phyloP scores from a whole-genome alignment of 2,329 filamentous ascomycete genomes.

The Talaromyces sp. region DNA sequence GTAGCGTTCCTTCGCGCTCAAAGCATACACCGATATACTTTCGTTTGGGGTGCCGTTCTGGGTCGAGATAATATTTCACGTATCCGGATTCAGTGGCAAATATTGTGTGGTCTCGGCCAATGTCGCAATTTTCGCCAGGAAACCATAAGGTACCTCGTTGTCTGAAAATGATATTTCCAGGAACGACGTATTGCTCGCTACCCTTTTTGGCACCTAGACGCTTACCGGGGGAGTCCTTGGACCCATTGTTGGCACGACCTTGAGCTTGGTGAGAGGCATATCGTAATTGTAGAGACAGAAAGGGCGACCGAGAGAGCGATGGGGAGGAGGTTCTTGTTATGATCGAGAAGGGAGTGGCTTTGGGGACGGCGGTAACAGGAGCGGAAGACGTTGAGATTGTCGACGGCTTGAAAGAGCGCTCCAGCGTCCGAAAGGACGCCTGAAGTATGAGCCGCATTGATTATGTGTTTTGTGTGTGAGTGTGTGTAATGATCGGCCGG shows the following conservation, averaged over 20 bases:
- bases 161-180: constrained; percentile 96
- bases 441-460: constrained; percentile 38
- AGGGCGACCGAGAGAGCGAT: constrained; percentile 26
- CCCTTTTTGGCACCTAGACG: constrained; percentile 92
- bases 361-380: constrained; percentile 7
- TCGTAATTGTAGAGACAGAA: constrained; percentile 47
- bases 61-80: constrained; percentile 95
- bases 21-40: constrained; percentile 95
- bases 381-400: constrained; percentile 25
- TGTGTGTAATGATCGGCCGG: background rate
- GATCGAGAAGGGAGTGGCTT: constrained; percentile 19
- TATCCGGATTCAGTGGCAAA: constrained; percentile 81
- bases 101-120: constrained; percentile 95
- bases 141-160: constrained; percentile 94
- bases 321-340: constrained; percentile 15
- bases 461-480: background rate
- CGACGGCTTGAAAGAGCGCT: constrained; percentile 29
- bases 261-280: constrained; percentile 62
- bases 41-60: constrained; percentile 71
- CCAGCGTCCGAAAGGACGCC: constrained; percentile 34
- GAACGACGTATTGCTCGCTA: constrained; percentile 87
- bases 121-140: constrained; percentile 89
- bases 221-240: constrained; percentile 70
- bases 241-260: constrained; percentile 62
- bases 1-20: constrained; percentile 73